These are phyloP conservation scores for Globisporangium camurandrum DNA, from an alignment of 352 stramenopile genomes.

Conservation along the genomic window DNA sequence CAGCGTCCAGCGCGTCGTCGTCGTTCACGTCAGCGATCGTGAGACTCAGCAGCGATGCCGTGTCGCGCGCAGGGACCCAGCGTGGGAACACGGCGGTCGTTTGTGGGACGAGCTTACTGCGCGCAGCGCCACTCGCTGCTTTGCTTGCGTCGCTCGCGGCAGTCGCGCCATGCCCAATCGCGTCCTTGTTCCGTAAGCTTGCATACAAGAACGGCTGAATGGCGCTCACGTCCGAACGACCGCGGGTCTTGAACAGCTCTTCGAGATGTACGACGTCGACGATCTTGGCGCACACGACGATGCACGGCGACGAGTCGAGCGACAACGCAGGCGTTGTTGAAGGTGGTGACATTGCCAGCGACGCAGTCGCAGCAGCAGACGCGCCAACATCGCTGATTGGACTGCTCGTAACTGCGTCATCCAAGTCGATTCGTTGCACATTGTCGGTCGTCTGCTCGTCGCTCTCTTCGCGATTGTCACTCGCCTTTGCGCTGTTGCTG, in stretches of 20 bases:
- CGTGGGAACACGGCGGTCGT: conserved; percentile 46
- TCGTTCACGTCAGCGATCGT: conserved; percentile 16
- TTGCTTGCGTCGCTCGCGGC: conserved; percentile 13
- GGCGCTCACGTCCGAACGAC: conserved; percentile 33
- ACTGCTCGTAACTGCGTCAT: not conserved
- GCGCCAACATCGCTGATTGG: no score
- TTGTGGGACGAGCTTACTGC: conserved; percentile 36
- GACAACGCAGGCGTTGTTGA: no score
- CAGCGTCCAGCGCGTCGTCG: conserved; percentile 6
- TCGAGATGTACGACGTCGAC: conserved; percentile 45
- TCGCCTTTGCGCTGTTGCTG: not conserved
- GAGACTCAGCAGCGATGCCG: conserved; percentile 27
- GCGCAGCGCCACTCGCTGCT: conserved; percentile 9
- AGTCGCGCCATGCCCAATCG: no score
- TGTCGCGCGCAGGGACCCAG: conserved; percentile 38
- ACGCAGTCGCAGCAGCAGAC: not conserved
- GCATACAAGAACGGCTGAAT: conserved; percentile 46
- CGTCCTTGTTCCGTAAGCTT: conserved; percentile 25
- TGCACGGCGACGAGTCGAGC: not conserved
- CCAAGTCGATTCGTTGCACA: no score
- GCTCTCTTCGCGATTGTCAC: conserved; percentile 13
- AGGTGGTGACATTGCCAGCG: not conserved
- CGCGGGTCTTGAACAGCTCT: conserved; percentile 39
- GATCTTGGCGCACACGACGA: conserved; percentile 34
- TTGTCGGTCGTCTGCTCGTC: no score